Base-by-base conservation (phyloP, 768 basidiomycete species). In the Rhodosporidiobolus sp. region DNA sequence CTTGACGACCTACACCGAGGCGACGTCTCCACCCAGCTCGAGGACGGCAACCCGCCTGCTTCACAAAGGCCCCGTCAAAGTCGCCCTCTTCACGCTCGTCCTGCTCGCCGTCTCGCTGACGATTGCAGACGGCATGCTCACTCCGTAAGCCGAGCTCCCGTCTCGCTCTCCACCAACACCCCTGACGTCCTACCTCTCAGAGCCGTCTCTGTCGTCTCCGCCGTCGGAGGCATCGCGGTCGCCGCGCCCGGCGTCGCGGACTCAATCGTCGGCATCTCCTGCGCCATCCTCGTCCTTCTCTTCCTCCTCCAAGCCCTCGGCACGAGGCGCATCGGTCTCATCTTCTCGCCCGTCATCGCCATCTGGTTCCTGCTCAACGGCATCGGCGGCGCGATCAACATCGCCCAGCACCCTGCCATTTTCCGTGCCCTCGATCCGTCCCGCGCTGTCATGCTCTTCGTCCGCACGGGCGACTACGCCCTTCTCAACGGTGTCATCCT, bases 151-250 rank as follows among this genome's bases (percentile, higher is more conserved):
- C n/a, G n/a, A n/a, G n/a, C 67, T 77, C 20, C 76, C 19, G 7
- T 45, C 26, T 17, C 26, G 17, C n/a, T 26, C 28, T 32, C 57
- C 57, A 43, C 52, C 3, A n/a, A 10, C 16, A 8, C 88, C 8
- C 26, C 52, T 53, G 52, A 53, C 52, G 9, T 53, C 52, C 10
- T n/a, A 10, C 45, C 16, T 3, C n/a, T 9, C 22, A 7, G 12
- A n/a, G 88, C 88, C 10, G 88, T 89, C 11, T 88, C 87, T 0
- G 86, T 89, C 14, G 87, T 87, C 0, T 87, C 86, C 50, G 88
- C 88, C 9, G 87, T 89, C 4, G 85, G 82, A 24, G 76, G 89
- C n/a, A 87, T 90, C 69, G 87, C 84, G 1, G 85, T 89, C 22
- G 87, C 87, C 16, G 85, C 85, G 55, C 83, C 86, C 0, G 81